Percentiles rank a stretch among this genome's conserved stretches.
phyloP scores from a whole-genome alignment of 345 rosid genomes.

The Sisymbrium altissimum region DNA sequence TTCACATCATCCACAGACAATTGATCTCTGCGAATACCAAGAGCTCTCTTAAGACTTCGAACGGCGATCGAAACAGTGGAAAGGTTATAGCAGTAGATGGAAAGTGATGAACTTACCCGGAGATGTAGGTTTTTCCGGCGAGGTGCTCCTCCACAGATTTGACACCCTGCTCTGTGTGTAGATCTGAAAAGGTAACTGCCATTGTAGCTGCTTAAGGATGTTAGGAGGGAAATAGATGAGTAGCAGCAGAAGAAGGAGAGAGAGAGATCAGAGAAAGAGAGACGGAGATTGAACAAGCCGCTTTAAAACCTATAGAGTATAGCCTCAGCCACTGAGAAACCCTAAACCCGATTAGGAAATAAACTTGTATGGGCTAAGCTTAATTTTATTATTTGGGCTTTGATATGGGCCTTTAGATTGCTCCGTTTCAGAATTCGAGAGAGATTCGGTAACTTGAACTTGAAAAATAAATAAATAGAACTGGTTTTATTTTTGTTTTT shows the following conservation, averaged over 20 bases:
- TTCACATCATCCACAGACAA: conserved; percentile 70
- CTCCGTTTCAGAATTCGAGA: not conserved
- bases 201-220: conserved; percentile 29
- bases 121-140: conserved; percentile 67
- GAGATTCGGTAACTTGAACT: too few species aligned
- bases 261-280: not conserved
- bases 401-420: not conserved
- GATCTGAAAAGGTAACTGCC: conserved; percentile 84
- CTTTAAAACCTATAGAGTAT: conserved; percentile 18
- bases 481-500: too few species aligned
- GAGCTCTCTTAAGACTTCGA: not conserved
- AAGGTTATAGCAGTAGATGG: not conserved
- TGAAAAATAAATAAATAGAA: too few species aligned
- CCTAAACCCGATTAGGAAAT: conserved; percentile 12
- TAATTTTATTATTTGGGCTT: not conserved
- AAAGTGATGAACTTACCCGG: conserved; percentile 46
- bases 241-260: not conserved
- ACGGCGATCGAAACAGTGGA: not conserved
- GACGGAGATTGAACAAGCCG: not conserved
- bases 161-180: conserved; percentile 79
- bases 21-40: conserved; percentile 36
- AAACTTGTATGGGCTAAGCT: not conserved
- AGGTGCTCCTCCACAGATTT: conserved; percentile 73
- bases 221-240: not conserved
- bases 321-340: not conserved